Base-by-base conservation (phyloP, 495 filamentous ascomycete species). In the Copromyces sp. region DNA sequence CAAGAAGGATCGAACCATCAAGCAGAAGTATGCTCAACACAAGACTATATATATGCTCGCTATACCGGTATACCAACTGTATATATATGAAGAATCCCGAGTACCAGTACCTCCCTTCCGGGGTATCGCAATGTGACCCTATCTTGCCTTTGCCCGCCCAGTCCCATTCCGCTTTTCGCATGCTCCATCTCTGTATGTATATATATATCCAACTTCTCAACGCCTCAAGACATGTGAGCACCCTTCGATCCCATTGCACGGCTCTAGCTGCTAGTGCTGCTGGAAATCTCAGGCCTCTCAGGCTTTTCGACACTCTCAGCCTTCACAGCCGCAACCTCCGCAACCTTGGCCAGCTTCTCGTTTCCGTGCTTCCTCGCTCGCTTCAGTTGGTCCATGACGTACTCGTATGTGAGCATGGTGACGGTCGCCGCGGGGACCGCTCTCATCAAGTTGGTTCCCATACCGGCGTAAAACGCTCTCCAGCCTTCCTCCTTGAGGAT, bases 391-490 rank as follows among this genome's bases (percentile, higher is more conserved):
- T 88, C 89, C 83, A 93, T 92, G 68, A 93, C 83, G 78, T 90
- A 93, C 83, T 99, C 95, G 80, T 97, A 99, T 24, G 95, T 98
- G 76, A 99, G 87, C 89, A 99, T 94, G 8, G 95, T 98, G 42
- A 97, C 97, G 78, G 96, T 96, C 29, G 95, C 94, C 40, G 95
- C 93, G 32, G 95, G 95, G 24, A 99, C 90, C 17, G 95, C 96
- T 69, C 95, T 89, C 85, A 98, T 92, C 86, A 99, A 91, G 82
- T 99, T 99, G 41, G 94, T 97, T 42, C 95, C 96, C 88, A 99
- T 96, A 38, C 95, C 95, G 29, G 94, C 93, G 79, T 99, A 99
- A 79, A 99, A 98, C 8, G 94, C 96, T 69, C 91, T 86, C 94
- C 96, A 97, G 2, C 95, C 95, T 81, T 99, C 95, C 81, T 99